A percentile compares a stretch with the other conserved stretches of the same genome.
phyloP scores from a whole-genome alignment of 2,329 filamentous ascomycete species.

The Blumeria graminis region DNA sequence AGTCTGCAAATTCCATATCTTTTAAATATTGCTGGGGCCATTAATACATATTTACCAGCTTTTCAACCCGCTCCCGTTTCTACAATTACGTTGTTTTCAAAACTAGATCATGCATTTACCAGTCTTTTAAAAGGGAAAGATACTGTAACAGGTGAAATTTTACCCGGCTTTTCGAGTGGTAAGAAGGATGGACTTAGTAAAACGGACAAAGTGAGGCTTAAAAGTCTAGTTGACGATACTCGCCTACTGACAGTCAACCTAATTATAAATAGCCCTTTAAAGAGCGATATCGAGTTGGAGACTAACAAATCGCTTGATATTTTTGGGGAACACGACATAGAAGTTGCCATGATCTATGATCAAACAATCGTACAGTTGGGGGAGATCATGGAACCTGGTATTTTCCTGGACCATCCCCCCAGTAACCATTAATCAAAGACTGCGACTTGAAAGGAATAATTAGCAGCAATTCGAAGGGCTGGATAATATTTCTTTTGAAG shows the following conservation, averaged over 20 bases:
- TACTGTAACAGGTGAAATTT: constrained; percentile 32
- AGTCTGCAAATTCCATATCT: constrained; percentile 65
- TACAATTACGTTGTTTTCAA: constrained; percentile 47
- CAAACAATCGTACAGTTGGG: constrained; percentile 53
- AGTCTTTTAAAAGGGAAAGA: constrained; percentile 47
- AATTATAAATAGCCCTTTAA: constrained; percentile 27
- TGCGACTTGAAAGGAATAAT: background rate
- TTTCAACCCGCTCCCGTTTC: constrained; percentile 45
- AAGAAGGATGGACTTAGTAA: constrained; percentile 36
- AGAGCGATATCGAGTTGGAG: constrained; percentile 12
- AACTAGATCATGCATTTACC: constrained; percentile 65
- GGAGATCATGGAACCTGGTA: constrained; percentile 27
- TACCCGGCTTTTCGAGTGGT: constrained; percentile 47
- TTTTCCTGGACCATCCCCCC: background rate
- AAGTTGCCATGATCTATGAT: constrained; percentile 56
- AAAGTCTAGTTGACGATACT: constrained; percentile 56
- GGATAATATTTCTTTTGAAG: background rate
- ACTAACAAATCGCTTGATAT: background rate
- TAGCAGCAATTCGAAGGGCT: background rate
- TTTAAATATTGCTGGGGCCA: constrained; percentile 49
- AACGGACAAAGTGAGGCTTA: constrained; percentile 73
- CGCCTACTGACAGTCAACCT: constrained; percentile 45
- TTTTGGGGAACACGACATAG: constrained; percentile 32
- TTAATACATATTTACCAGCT: constrained; percentile 45
- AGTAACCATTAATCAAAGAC: background rate